Conservation (phyloP, 106 monocot genomes). For the Dioscorea alata region DNA sequence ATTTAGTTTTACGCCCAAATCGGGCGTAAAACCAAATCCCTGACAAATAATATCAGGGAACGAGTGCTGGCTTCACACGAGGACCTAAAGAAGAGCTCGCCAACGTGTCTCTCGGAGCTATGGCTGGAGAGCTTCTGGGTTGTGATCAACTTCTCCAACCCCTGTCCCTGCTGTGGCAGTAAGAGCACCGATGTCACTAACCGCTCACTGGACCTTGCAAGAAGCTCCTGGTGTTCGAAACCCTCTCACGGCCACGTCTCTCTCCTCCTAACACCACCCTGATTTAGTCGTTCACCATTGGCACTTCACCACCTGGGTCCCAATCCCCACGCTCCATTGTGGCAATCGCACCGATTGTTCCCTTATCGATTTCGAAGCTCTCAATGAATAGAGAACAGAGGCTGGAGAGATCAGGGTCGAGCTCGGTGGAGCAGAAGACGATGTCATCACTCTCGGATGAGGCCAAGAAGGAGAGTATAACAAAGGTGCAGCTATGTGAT, state of each 20-base stretch:
- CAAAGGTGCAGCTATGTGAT: background rate
- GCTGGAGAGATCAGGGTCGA: background rate
- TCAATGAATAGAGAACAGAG: background rate
- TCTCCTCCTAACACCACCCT: background rate
- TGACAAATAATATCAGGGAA: too few relatives aligned
- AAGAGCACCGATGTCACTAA: background rate
- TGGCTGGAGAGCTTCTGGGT: background rate
- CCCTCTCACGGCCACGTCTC: background rate
- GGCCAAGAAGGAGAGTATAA: background rate
- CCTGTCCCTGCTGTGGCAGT: background rate
- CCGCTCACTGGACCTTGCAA: background rate
- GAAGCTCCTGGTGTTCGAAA: background rate
- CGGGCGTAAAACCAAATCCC: too few relatives aligned
- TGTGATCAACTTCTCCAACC: background rate
- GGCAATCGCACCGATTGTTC: background rate
- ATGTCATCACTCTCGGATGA: background rate
- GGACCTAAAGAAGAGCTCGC: background rate
- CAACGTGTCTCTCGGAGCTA: background rate
- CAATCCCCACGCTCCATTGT: slow-evolving; percentile 1
- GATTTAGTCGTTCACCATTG: background rate
- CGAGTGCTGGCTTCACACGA: too few relatives aligned
- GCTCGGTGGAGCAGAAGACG: background rate
- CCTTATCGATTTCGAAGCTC: background rate
- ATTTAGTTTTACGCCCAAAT: too few relatives aligned
- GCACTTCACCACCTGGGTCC: background rate